These are phyloP conservation scores for Eucalyptus globulus DNA, from an alignment of 345 rosid genomes.

Conservation along the genomic window DNA sequence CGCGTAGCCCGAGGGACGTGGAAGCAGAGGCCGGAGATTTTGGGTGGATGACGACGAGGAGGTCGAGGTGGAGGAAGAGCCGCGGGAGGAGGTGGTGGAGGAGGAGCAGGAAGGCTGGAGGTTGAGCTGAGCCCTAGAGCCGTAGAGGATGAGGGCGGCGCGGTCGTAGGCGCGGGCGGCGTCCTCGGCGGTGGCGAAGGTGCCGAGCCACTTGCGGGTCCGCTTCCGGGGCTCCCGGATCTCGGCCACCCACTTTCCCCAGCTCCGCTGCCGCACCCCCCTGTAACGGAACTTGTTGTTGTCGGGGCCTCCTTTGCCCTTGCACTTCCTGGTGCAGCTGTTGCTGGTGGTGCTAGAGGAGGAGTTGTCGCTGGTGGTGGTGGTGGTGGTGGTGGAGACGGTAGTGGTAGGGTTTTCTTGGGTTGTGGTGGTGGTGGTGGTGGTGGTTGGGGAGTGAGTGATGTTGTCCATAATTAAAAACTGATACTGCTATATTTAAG, in stretches of 20 bases:
- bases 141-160: constrained; percentile 65
- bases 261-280: constrained; percentile 51
- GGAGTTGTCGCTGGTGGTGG: not conserved
- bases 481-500: not conserved
- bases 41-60: constrained; percentile 20
- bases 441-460: not conserved
- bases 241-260: constrained; percentile 70
- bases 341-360: not conserved
- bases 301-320: constrained; percentile 53
- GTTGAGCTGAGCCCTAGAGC: constrained; percentile 72
- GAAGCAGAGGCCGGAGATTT: constrained; percentile 82
- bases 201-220: constrained; percentile 78
- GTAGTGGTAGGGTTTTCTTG: not conserved
- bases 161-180: constrained; percentile 91
- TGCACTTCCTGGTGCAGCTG: constrained; percentile 11
- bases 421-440: not conserved
- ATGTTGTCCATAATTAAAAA: not conserved
- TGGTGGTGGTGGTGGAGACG: not conserved
- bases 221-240: constrained; percentile 69
- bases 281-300: constrained; percentile 37
- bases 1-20: constrained; percentile 52
- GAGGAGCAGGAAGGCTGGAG: constrained; percentile 26
- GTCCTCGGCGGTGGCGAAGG: constrained; percentile 77
- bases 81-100: constrained; percentile 22
- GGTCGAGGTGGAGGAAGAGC: constrained; percentile 9